Percentiles rank a stretch among this genome's conserved stretches.
Evolutionary conservation across 2,329 filamentous ascomycete species (phyloP).

Genomic region (Trichophyton simii): DNA sequence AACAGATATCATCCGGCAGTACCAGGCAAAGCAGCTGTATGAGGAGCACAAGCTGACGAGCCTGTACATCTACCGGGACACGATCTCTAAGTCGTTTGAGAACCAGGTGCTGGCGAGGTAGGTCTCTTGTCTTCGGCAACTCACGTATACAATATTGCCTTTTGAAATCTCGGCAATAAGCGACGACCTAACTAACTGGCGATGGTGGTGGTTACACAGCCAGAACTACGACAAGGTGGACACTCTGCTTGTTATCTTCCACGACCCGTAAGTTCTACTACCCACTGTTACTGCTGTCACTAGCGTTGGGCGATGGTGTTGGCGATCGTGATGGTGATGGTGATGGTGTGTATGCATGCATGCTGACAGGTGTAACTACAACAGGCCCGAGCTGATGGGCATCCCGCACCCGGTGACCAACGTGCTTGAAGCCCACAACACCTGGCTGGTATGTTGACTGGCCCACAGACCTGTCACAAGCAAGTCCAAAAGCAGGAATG

Average conservation of each 20-base stretch:
- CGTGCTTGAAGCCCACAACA: slow-evolving; percentile 67
- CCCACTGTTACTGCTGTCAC: not conserved
- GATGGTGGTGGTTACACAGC: slow-evolving; percentile 23
- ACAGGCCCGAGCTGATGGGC: slow-evolving; percentile 56
- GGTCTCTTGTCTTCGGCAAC: slow-evolving; percentile 14
- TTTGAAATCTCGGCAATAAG: not conserved
- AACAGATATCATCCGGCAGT: slow-evolving; percentile 62
- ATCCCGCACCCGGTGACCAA: slow-evolving; percentile 59
- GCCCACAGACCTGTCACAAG: slow-evolving; percentile 1
- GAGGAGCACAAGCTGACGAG: slow-evolving; percentile 66
- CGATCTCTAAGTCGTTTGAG: slow-evolving; percentile 63
- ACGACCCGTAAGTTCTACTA: slow-evolving; percentile 59
- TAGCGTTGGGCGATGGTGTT: not conserved
- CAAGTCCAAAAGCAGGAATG: not conserved
- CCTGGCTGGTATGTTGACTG: slow-evolving; percentile 60
- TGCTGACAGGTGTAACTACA: slow-evolving; percentile 5
- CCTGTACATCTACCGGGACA: slow-evolving; percentile 63
- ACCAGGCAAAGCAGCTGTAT: slow-evolving; percentile 59
- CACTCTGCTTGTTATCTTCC: slow-evolving; percentile 71
- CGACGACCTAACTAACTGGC: not conserved
- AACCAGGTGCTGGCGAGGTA: slow-evolving; percentile 74
- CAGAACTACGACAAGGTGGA: slow-evolving; percentile 52
- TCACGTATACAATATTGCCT: no score
- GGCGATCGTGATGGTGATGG: not conserved
- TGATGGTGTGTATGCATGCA: not conserved